Evolutionary conservation across 345 rosid species (phyloP), one percentile per base, ranked within the genome.

Genomic region (Moricandia moricandioides): DNA sequence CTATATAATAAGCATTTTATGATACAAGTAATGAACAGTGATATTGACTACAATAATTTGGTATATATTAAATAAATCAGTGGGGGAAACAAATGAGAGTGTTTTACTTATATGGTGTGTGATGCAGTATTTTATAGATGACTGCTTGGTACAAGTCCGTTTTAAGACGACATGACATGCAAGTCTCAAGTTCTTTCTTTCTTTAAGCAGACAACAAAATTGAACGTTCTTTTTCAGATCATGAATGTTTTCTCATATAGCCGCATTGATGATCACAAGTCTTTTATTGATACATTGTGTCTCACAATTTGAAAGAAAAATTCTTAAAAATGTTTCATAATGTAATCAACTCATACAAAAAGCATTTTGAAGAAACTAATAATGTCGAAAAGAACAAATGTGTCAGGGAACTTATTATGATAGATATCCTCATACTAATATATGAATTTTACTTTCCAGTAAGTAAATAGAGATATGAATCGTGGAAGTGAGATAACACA

Each of bases 1-100:
- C n/a, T 70, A 52, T 52, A 26, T 51, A 52, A 76, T 62, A 75
- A 69, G 43, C 47, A 68, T 52, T 55, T 62, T 69, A 62, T 69
- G 29, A 39, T 76, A 16, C 63, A 13, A 40, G 57, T 55, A 39
- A 40, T 12, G 56, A 67, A 13, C 1, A 43, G 21, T 49, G 26
- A 8, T 35, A 21, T 52, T 37, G 63, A 55, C 47, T 40, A 54
- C 65, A 70, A 18, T 76, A 62, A 35, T 18, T 60, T 17, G 3
- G 52, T 62, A 74, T 11, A 45, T 54, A 3, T 61, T 31, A 17
- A 69, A 70, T 76, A 63, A 76, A 61, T 5, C 71, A 30, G 70
- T 9, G 75, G n/a, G 40, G 10, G 59, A 55, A 43, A 33, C 2
- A 14, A 8, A 43, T 62, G 75, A 55, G 70, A 30, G 66, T 63